phyloP scores from a whole-genome alignment of 1,139 yeast genomes.

The Pichia sorboxylosa region DNA sequence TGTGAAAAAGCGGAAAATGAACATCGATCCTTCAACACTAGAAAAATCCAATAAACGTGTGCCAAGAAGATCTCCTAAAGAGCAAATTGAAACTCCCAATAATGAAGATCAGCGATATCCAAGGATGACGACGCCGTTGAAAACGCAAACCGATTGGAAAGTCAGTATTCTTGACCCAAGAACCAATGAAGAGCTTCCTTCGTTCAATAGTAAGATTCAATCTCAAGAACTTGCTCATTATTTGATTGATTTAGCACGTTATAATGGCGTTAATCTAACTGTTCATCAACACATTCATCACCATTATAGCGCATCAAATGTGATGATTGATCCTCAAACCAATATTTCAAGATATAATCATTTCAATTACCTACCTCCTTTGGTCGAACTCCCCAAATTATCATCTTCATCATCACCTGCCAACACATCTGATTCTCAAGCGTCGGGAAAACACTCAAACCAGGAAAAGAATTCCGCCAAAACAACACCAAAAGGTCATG shows the following conservation, averaged over 20 bases:
- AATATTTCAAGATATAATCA: slow-evolving; percentile 52
- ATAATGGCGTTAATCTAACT: slow-evolving; percentile 48
- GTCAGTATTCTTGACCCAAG: slow-evolving; percentile 20
- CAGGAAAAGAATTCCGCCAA: slow-evolving; percentile 8
- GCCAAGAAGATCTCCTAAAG: background rate
- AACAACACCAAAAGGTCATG: background rate
- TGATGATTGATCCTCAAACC: slow-evolving; percentile 38
- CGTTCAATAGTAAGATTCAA: slow-evolving; percentile 36
- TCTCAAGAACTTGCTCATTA: slow-evolving; percentile 43
- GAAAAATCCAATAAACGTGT: background rate
- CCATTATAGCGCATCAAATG: slow-evolving; percentile 38
- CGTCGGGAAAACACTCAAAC: slow-evolving; percentile 22
- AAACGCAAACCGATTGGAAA: slow-evolving; percentile 21
- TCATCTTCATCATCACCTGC: slow-evolving; percentile 42
- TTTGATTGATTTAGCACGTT: slow-evolving; percentile 51
- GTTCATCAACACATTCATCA: slow-evolving; percentile 82
- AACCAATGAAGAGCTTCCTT: slow-evolving; percentile 21
- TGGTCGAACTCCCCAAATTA: slow-evolving; percentile 59
- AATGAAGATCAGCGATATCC: too few species aligned
- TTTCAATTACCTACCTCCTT: slow-evolving; percentile 61
- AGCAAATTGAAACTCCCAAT: background rate
- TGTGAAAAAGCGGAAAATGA: background rate
- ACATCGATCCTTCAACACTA: background rate
- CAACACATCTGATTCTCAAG: slow-evolving; percentile 18
- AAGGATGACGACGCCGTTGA: slow-evolving; percentile 16